Base-by-base conservation (phyloP, 306 rosid species). In the Neltuma alba region DNA sequence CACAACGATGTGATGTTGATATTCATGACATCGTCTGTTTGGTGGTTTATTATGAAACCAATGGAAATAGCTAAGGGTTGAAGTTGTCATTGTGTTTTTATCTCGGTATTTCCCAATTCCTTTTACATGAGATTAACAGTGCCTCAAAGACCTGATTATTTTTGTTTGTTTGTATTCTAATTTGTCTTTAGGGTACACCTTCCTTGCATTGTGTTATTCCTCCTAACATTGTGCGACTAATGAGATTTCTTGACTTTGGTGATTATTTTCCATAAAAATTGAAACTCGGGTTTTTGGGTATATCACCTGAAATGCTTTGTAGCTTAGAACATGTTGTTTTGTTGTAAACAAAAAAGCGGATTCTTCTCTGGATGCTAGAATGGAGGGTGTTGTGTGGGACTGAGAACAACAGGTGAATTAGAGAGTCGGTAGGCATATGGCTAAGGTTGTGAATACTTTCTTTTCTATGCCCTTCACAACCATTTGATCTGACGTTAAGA, bases 251-350 rank as follows among this genome's bases (percentile, higher is more conserved):
- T 58, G 18, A 25, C 20, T 40, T 75, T 25, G 8, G 38, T 28
- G 62, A 34, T 71, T 9, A 28, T 71, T 57, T 71, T 31, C 6
- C 54, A 31, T 31, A 15, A 30, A 78, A n/a, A 28, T 42, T 41
- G 44, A 67, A 42, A 31, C 65, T 61, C 40, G 23, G 4, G 27
- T 69, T 36, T 63, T 48, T 69, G 68, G 31, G 9, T 36, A 33
- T 81, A 72, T 62, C 38, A 47, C 57, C 21, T 37, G 57, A 48
- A 40, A 61, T 18, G 40, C 33, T 25, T 31, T n/a, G 38, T 55
- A 55, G 34, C 45, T 65, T 34, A 20, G 52, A n/a, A 67, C 48
- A 20, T 44, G 21, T 45, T 70, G 57, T 47, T 28, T 82, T 37
- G 36, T 28, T 61, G 55, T 38, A 38, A 4, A 34, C 3, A 27